Evolutionary conservation across 768 basidiomycete species (phyloP), one percentile per base, ranked within the genome.

Genomic region (Atractiella rhizophila): DNA sequence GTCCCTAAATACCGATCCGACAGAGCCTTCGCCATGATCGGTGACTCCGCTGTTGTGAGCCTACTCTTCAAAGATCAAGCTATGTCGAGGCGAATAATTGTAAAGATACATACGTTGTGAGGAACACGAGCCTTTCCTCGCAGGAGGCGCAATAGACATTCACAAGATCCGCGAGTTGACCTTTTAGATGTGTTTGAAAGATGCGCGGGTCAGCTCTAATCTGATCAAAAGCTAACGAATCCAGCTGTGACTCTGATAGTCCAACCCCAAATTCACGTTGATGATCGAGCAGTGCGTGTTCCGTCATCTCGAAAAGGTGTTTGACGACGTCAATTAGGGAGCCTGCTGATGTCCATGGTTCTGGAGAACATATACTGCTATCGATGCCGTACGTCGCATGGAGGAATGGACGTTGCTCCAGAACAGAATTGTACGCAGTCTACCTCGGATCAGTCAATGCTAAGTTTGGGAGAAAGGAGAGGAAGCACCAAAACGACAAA

Each of bases 291-390:
- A 63, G 55, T 35, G 59, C 43, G 4, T 45, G 37, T 15, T 60
- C 57, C 11, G 58, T 58, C 15, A 48, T 44, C 21, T 74, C 70
- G 50, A 86, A 83, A n/a, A 88, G 64, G 34, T 65, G 65, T 20
- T 73, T 63, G 5, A 77, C 57, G 8, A 70, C 65, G 31, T 82
- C 76, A 39, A 88, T 69, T 13, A 79, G 57, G 0, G 61, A 54
- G 3, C 71, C 63, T 34, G 65, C 65, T 51, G 80, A 79, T 15
- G 82, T 81, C 88, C 86, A 96, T 0, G 78, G 73, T 45, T 73
- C 57, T 18, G 48, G 35, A 0, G 50, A 28, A 21, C 42, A 43
- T 16, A 37, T 43, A 71, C 70, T 4, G 68, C 74, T 62, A 19
- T 70, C 66, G 32, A 94, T 64, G 24, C 80, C 80, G 54, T 96